Evolutionary conservation across 2,329 filamentous ascomycete genomes (phyloP), one percentile per base, ranked within the genome.

Genomic region (Fusarium lateritium): DNA sequence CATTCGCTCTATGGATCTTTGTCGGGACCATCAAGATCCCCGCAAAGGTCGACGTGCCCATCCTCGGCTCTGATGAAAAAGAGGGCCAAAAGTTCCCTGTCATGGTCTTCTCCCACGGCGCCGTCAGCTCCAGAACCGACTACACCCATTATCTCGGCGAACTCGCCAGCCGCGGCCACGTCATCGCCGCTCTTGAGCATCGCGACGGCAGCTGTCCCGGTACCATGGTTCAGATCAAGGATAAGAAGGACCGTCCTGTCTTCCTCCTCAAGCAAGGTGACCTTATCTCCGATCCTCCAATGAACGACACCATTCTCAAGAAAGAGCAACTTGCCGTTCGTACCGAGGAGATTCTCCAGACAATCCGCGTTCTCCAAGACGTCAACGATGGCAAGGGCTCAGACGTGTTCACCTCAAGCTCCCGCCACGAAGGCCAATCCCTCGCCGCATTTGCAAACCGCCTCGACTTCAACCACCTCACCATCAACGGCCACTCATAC

Each of bases 401-500:
- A 5, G 70, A 76, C 17, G 44, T 83, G 31, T 78, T 75, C 57
- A 51, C 67, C 26, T 62, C 74, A 4, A 90, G 86, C 78, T 77
- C 82, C 11, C 83, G 82, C 67, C 73, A 65, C 36, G 87, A 86
- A 75, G 86, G 83, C 44, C 72, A 70, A 22, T 78, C 79, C 65
- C 81, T 89, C 2, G 70, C 79, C 5, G 77, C 78, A 17, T 92
- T 89, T 83, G 75, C 80, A 36, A 78, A 79, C 56, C 83, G 88
- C 11, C 82, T 92, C 8, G 83, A 90, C 74, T 67, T 81, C 24
- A 78, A 83, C 31, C 82, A 84, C 36, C 82, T 90, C 69, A 83
- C 87, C 45, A 81, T 91, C 10, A 86, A 81, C 5, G 89, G 89
- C 0, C 89, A 92, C 74, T 90, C 88, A 1, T 91, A 89, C 77